Evolutionary conservation across 495 filamentous ascomycete genomes (phyloP).

Genomic region (Barbatosphaeria neglecta): DNA sequence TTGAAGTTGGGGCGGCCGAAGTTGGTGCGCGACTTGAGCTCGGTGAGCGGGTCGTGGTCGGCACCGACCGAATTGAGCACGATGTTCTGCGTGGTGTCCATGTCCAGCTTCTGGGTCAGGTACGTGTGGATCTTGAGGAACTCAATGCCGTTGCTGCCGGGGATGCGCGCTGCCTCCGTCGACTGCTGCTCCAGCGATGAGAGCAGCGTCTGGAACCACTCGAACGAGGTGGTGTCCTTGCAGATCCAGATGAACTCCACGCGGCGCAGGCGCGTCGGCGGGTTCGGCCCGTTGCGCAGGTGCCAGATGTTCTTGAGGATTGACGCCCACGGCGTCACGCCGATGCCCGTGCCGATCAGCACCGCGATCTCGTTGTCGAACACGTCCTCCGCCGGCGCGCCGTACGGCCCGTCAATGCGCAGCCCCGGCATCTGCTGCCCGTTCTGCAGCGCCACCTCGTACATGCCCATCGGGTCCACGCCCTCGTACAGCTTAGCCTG

Average conservation of each 20-base stretch:
- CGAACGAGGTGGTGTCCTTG: slow-evolving; percentile 89
- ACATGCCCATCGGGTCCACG: slow-evolving; percentile 91
- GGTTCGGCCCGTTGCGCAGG: slow-evolving; percentile 71
- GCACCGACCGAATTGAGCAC: slow-evolving; percentile 88
- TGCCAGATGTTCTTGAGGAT: slow-evolving; percentile 99
- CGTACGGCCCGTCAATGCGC: slow-evolving; percentile 91
- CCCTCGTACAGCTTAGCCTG: slow-evolving; percentile 78
- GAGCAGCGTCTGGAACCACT: slow-evolving; percentile 96
- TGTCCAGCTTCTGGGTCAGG: slow-evolving; percentile 84
- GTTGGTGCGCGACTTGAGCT: slow-evolving; percentile 80
- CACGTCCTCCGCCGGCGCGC: slow-evolving; percentile 90
- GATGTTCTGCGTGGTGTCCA: slow-evolving; percentile 90
- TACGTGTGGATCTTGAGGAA: slow-evolving; percentile 98
- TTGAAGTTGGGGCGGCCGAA: slow-evolving; percentile 91
- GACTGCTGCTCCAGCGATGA: slow-evolving; percentile 85
- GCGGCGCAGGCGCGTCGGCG: slow-evolving; percentile 74
- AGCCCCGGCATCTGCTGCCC: slow-evolving; percentile 80
- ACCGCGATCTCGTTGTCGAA: slow-evolving; percentile 98
- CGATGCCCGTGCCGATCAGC: slow-evolving; percentile 93
- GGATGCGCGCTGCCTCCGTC: slow-evolving; percentile 48
- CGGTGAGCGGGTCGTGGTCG: slow-evolving; percentile 79
- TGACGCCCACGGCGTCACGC: slow-evolving; percentile 93
- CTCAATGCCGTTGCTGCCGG: slow-evolving; percentile 55
- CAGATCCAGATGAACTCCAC: slow-evolving; percentile 99
- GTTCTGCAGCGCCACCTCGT: slow-evolving; percentile 92